phyloP scores from a whole-genome alignment of 2,329 filamentous ascomycete species.

The Sporothrix mexicana region DNA sequence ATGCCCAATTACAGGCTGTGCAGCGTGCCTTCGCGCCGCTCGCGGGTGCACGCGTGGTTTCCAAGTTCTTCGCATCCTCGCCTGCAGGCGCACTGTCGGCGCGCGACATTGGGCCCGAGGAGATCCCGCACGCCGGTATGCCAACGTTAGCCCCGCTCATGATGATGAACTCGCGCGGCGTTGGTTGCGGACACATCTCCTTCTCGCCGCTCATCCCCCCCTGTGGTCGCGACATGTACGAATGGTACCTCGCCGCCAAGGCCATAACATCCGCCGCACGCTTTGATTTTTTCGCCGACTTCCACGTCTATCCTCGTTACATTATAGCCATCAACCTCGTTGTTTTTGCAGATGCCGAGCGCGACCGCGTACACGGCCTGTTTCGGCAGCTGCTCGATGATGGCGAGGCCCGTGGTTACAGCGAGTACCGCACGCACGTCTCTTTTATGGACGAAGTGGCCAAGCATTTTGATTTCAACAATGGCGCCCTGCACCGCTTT shows the following conservation, averaged over 20 bases:
- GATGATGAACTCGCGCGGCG: constrained; percentile 12
- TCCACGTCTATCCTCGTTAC: constrained; percentile 56
- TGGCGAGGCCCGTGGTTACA: constrained; percentile 47
- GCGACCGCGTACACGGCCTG: background rate
- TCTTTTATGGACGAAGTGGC: constrained; percentile 50
- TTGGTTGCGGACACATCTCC: constrained; percentile 10
- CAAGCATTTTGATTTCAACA: constrained; percentile 49
- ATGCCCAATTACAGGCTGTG: background rate
- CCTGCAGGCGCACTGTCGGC: background rate
- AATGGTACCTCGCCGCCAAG: constrained; percentile 39
- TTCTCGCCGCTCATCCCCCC: constrained; percentile 14
- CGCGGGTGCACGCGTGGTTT: background rate
- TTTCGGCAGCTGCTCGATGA: constrained; percentile 42
- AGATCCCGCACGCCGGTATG: constrained; percentile 12
- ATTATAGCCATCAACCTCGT: constrained; percentile 49
- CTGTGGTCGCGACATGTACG: background rate
- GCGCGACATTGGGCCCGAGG: constrained; percentile 1
- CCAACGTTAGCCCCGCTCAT: constrained; percentile 2
- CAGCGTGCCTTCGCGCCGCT: background rate
- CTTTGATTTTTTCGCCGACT: constrained; percentile 54
- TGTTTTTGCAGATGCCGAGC: constrained; percentile 40
- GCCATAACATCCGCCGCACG: constrained; percentile 49
- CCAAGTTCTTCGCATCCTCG: background rate
- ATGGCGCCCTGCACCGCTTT: constrained; percentile 49
- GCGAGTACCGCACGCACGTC: constrained; percentile 49